Percentiles rank a stretch among this genome's conserved stretches.
These are phyloP conservation scores for Loxodes magnus DNA, from an alignment of 73 alveolate species.

Conservation along the genomic window DNA sequence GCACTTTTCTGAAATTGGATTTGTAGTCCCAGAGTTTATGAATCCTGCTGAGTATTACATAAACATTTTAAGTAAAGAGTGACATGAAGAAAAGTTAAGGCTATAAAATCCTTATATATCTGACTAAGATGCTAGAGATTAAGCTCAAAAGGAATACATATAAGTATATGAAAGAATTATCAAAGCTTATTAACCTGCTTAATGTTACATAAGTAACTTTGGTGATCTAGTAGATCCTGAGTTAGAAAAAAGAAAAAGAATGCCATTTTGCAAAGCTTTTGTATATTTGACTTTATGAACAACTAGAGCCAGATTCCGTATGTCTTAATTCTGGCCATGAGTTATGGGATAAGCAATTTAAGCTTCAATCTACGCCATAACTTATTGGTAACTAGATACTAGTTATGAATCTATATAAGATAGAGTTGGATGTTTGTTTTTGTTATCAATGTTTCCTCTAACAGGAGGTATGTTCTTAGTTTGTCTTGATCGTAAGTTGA, in stretches of 20 bases:
- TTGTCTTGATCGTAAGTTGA: neutral
- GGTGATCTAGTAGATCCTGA: neutral
- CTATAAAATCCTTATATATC: neutral
- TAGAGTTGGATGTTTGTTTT: neutral
- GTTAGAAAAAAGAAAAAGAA: neutral
- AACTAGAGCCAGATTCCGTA: too few species aligned
- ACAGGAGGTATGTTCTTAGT: neutral
- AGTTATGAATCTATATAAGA: neutral
- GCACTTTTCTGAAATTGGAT: slow-evolving; percentile 25
- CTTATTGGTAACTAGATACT: neutral
- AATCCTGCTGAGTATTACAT: slow-evolving; percentile 28
- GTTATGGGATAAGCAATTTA: too few species aligned
- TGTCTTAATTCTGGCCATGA: too few species aligned
- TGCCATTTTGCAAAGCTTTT: neutral
- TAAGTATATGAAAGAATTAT: neutral
- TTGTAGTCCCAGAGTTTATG: slow-evolving; percentile 26
- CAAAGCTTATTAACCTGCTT: neutral
- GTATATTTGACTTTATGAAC: too few species aligned
- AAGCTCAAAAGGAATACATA: neutral
- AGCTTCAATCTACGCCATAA: too few species aligned
- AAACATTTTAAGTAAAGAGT: neutral
- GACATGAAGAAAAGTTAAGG: neutral
- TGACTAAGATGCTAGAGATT: neutral
- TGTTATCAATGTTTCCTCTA: neutral
- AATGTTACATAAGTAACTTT: neutral